Conservation (phyloP, 2,329 filamentous ascomycete species). For the Alternaria sp. region DNA sequence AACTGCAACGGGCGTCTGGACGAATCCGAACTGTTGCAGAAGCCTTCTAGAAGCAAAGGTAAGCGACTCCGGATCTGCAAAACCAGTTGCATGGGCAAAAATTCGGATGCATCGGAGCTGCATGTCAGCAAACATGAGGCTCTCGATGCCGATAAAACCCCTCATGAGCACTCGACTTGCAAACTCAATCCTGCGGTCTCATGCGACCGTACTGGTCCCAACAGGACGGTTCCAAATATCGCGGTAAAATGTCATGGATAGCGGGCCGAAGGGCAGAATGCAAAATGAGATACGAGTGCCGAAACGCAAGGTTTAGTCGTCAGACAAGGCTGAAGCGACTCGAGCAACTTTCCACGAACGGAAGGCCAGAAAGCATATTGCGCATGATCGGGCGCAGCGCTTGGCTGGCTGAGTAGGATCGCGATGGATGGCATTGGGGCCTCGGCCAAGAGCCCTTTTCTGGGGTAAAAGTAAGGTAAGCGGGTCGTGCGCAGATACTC, state of each 20-base stretch:
- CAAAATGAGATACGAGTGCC: constrained; percentile 3
- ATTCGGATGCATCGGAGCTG: constrained; percentile 1
- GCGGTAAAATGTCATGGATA: neutral
- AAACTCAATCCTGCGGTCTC: neutral
- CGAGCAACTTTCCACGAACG: constrained; percentile 5
- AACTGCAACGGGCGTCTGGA: neutral
- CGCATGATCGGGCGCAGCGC: constrained; percentile 9
- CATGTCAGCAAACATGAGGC: constrained; percentile 4
- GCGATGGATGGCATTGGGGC: neutral
- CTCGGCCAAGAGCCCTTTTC: constrained; percentile 17
- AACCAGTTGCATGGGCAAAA: constrained; percentile 1
- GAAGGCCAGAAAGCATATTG: constrained; percentile 11
- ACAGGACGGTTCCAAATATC: neutral
- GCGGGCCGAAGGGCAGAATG: constrained; percentile 10
- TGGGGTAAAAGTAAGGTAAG: constrained; percentile 14
- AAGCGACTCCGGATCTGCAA: constrained; percentile 7
- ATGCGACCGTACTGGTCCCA: neutral
- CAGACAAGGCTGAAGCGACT: neutral
- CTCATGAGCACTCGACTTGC: neutral
- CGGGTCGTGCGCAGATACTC: constrained; percentile 10
- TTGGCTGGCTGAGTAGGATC: constrained; percentile 1
- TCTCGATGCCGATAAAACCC: neutral
- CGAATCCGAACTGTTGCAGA: neutral
- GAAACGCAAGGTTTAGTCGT: neutral
- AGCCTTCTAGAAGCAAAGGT: constrained; percentile 13